phyloP scores from a whole-genome alignment of 192 early-diverging fungal genomes.

The Geranomyces variabilis region DNA sequence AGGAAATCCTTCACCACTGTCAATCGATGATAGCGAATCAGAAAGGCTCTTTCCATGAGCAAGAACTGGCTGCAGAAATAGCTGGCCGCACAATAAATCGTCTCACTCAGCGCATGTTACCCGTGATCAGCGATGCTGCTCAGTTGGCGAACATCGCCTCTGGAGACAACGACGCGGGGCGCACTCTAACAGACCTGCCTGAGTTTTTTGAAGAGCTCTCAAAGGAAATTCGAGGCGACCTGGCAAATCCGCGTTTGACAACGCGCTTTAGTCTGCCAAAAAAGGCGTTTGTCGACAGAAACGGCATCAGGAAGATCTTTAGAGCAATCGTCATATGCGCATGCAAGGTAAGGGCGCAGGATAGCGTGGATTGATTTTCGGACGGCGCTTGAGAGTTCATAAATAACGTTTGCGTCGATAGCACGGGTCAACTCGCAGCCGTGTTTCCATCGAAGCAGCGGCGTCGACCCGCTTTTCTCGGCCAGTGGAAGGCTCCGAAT shows the following conservation, averaged over 20 bases:
- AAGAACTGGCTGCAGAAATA: not conserved
- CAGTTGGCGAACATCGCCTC: constrained; percentile 15
- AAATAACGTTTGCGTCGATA: not conserved
- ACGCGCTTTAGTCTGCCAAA: constrained; percentile 14
- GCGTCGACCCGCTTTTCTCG: constrained; percentile 1
- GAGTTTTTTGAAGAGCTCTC: constrained; percentile 17
- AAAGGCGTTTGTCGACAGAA: not conserved
- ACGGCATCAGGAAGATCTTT: constrained; percentile 13
- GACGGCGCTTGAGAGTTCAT: not conserved
- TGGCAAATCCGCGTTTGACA: constrained; percentile 1
- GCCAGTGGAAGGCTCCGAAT: not conserved
- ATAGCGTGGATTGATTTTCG: not conserved
- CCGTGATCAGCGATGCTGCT: constrained; percentile 7
- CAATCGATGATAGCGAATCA: not conserved
- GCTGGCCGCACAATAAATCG: constrained; percentile 2
- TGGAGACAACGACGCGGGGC: not conserved
- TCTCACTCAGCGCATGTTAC: not conserved
- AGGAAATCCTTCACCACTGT: not conserved
- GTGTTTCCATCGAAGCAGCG: constrained; percentile 2
- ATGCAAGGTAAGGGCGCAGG: constrained; percentile 16
- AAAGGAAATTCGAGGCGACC: not conserved
- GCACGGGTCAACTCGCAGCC: constrained; percentile 2
- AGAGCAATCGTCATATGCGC: not conserved
- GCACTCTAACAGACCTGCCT: not conserved
- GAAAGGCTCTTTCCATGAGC: not conserved